phyloP scores from a whole-genome alignment of 2,329 filamentous ascomycete species.

The Mycosphaerelloides madeirae region DNA sequence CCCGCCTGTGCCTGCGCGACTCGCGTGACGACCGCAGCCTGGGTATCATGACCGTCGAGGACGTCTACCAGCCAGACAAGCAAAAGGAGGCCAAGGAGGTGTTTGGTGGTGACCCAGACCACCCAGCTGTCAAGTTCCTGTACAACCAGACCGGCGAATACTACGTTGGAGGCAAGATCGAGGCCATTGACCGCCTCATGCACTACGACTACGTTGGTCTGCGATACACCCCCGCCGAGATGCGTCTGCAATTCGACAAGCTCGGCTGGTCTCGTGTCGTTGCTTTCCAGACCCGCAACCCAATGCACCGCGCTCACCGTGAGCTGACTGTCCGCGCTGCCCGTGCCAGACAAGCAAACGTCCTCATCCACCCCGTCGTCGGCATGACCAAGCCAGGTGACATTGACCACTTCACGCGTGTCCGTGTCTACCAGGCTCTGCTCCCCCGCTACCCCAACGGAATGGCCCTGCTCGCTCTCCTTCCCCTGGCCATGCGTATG shows the following conservation, averaged over 20 bases:
- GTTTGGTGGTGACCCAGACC: conserved; percentile 84
- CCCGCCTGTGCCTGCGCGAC: conserved; percentile 83
- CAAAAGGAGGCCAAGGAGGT: conserved; percentile 86
- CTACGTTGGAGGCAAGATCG: conserved; percentile 93
- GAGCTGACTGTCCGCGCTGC: conserved; percentile 96
- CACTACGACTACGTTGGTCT: conserved; percentile 99
- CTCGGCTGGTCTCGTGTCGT: conserved; percentile 97
- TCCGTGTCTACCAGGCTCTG: conserved; percentile 96
- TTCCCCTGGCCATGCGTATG: conserved; percentile 98
- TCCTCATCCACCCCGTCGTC: conserved; percentile 97
- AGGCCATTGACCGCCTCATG: conserved; percentile 89
- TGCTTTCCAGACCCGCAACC: conserved; percentile 97
- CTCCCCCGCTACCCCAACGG: conserved; percentile 96
- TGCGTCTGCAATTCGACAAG: conserved; percentile 97
- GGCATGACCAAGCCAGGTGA: conserved; percentile 98
- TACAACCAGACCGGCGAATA: conserved; percentile 75
- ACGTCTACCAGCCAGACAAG: conserved; percentile 94
- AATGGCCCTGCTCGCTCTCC: conserved; percentile 93
- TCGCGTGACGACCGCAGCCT: conserved; percentile 94
- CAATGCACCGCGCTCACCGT: conserved; percentile 97
- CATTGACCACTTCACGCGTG: conserved; percentile 99
- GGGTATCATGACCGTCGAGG: conserved; percentile 90
- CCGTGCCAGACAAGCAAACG: conserved; percentile 92
- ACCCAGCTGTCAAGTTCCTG: conserved; percentile 87
- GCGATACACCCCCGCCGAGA: conserved; percentile 89